Conservation (phyloP, 345 rosid genomes). For the Nasturtium officinale region DNA sequence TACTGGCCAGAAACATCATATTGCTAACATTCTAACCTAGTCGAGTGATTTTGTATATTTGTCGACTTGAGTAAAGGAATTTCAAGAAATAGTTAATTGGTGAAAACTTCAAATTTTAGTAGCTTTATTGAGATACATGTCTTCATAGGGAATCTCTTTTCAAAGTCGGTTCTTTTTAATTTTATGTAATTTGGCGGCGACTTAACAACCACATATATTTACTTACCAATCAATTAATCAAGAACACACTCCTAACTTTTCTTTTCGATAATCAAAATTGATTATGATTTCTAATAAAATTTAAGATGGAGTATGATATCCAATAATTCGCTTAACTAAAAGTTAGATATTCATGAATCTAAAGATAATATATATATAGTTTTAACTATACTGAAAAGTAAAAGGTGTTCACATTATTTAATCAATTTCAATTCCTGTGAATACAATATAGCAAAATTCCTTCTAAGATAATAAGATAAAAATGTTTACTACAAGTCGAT, state of each 20-base stretch:
- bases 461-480: not conserved
- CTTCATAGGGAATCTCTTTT: slow-evolving; percentile 37
- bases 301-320: not conserved
- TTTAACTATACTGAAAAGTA: not conserved
- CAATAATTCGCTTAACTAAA: no score
- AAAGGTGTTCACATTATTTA: not conserved
- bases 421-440: not conserved
- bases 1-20: slow-evolving; percentile 16
- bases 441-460: not conserved
- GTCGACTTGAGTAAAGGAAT: slow-evolving; percentile 25
- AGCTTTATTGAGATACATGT: slow-evolving; percentile 32
- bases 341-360: no score
- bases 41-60: not conserved
- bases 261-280: slow-evolving; percentile 2
- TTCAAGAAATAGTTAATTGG: not conserved
- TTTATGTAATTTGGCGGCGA: slow-evolving; percentile 37
- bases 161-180: slow-evolving; percentile 25
- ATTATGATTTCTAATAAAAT: not conserved
- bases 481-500: not conserved
- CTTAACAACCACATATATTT: slow-evolving; percentile 27
- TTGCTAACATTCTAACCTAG: slow-evolving; percentile 22
- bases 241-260: not conserved
- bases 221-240: slow-evolving; percentile 20
- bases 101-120: slow-evolving; percentile 22
- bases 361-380: not conserved